Evolutionary conservation across 768 basidiomycete genomes (phyloP).

Genomic region (Lactifluus pinguis): DNA sequence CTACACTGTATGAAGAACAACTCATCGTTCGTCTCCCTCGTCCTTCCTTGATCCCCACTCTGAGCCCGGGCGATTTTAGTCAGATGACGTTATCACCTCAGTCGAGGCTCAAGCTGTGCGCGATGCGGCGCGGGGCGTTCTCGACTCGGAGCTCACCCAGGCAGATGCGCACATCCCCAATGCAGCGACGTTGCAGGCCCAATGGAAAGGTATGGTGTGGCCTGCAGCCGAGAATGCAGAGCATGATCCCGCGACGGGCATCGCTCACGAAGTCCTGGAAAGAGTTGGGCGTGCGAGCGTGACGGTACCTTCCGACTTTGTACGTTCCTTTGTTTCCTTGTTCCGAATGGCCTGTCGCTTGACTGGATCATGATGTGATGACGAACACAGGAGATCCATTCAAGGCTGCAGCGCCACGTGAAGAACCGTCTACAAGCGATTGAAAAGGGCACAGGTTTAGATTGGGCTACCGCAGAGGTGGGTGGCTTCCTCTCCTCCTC

Average conservation of each 20-base stretch:
- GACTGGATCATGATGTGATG: not conserved
- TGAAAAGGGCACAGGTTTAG: constrained; percentile 60
- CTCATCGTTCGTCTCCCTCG: constrained; percentile 45
- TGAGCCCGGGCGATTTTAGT: constrained; percentile 13
- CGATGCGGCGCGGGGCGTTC: constrained; percentile 45
- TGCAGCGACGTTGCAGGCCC: constrained; percentile 49
- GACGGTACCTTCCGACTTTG: constrained; percentile 47
- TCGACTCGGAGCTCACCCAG: constrained; percentile 51
- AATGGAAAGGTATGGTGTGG: constrained; percentile 57
- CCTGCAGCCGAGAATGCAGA: constrained; percentile 48
- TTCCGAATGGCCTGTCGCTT: not conserved
- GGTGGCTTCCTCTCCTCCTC: constrained; percentile 4
- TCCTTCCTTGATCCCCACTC: not conserved
- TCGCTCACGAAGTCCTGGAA: constrained; percentile 40
- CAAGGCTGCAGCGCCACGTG: constrained; percentile 70
- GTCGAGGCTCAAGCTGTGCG: constrained; percentile 45
- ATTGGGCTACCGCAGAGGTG: constrained; percentile 88
- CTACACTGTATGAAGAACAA: constrained; percentile 72
- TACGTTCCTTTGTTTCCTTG: constrained; percentile 30
- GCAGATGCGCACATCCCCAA: constrained; percentile 41
- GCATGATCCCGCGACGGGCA: constrained; percentile 59
- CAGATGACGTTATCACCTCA: constrained; percentile 44
- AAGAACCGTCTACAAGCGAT: constrained; percentile 66
- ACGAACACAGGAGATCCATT: constrained; percentile 59
- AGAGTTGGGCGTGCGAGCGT: constrained; percentile 66